Percentiles rank a stretch among this genome's conserved stretches.
phyloP scores from a whole-genome alignment of 2,329 filamentous ascomycete genomes.

The Clathrospora elynae region DNA sequence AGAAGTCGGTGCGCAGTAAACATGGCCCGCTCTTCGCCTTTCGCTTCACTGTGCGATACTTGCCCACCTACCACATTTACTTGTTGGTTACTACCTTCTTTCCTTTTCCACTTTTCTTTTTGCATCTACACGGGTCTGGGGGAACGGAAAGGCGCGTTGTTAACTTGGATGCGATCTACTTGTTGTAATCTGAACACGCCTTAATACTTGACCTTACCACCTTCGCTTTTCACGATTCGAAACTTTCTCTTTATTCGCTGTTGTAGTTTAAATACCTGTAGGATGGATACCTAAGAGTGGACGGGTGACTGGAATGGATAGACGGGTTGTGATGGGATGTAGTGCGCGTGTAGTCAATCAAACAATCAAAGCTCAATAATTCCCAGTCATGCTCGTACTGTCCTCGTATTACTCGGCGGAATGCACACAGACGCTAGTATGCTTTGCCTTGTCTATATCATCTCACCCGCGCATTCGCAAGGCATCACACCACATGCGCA shows the following conservation, averaged over 20 bases:
- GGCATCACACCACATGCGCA: slow-evolving; percentile 45
- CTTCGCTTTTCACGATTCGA: slow-evolving; percentile 22
- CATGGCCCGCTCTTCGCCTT: slow-evolving; percentile 9
- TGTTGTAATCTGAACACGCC: slow-evolving; percentile 31
- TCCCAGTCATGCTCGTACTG: background rate
- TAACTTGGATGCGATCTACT: slow-evolving; percentile 23
- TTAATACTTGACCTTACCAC: slow-evolving; percentile 26
- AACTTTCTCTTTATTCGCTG: slow-evolving; percentile 14
- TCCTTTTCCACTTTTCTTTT: slow-evolving; percentile 10
- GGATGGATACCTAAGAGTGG: slow-evolving; percentile 21
- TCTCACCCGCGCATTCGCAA: slow-evolving; percentile 34
- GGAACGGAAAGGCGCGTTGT: slow-evolving; percentile 12
- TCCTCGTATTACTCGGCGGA: no score
- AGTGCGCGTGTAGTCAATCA: background rate
- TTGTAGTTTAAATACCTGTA: slow-evolving; percentile 35
- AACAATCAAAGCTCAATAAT: background rate
- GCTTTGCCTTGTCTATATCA: background rate
- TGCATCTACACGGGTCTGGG: slow-evolving; percentile 14
- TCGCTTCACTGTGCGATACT: slow-evolving; percentile 43
- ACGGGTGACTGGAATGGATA: slow-evolving; percentile 10
- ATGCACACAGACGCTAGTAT: background rate
- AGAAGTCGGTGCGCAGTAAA: slow-evolving; percentile 62
- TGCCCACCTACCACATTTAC: slow-evolving; percentile 31
- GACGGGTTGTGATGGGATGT: slow-evolving; percentile 8
- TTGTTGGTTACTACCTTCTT: slow-evolving; percentile 28